Evolutionary conservation across 352 stramenopile genomes (phyloP), one percentile per base, ranked within the genome.

Genomic region (Phytopythium cucurbitacearum): DNA sequence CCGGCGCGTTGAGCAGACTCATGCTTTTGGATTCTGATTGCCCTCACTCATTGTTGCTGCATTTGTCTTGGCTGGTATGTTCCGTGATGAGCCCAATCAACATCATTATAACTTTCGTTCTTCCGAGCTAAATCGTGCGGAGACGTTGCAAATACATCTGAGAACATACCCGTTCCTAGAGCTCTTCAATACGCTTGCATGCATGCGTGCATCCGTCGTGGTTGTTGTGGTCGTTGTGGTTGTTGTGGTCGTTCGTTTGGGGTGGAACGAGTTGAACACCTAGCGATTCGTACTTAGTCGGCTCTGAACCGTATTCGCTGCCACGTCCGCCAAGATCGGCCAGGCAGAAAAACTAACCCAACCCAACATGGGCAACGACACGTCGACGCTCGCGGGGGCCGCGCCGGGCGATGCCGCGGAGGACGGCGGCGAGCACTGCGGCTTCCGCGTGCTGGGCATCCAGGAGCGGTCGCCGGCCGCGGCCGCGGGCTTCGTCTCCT

Each of bases 391-490:
- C n/a, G 42, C 34, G 8, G 43, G 39, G 7, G 59, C 54, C 35
- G 48, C 62, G 41, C 48, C 40, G 11, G 43, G 40, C 39, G 49
- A 53, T 0, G 10, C 38, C 0, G 60, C 79, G 7, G 56, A 75
- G 7, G 57, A 74, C 40, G 82, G 87, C 46, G 84, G 77, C 13
- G 73, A 92, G 40, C 78, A 62, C 66, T 80, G 65, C 50, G 96
- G 95, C 40, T 99, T 98, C 69, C 90, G 96, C 37, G 93, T 99
- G 33, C 62, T 99, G 34, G 96, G 95, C 21, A 97, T 99, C 40
- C 96, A 99, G 76, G 91, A 97, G 37, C 80, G 97, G 56, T 97
- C 84, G 41, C 96, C 96, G 2, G 94, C 96, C 7, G 81, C 82
- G 13, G 64, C 72, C 15, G 94, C 93, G 16, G 95, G 96, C 42